Percentiles rank a stretch among this genome's conserved stretches.
Evolutionary conservation across 2,329 filamentous ascomycete species (phyloP).

Genomic region (Pseudonectria foliicola): DNA sequence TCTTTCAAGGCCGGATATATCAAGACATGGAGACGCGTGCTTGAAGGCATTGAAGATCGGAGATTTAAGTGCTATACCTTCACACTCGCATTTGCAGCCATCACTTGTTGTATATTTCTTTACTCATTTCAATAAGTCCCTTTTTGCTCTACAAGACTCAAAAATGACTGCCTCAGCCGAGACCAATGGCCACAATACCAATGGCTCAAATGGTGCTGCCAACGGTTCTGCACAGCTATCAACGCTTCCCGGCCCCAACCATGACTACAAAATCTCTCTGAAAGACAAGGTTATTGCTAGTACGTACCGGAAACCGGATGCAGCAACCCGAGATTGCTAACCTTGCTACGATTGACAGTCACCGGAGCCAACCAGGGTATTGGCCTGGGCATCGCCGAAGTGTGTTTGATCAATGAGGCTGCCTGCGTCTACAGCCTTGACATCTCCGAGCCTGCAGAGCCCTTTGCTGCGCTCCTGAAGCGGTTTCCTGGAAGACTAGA

Average conservation of each 20-base stretch:
- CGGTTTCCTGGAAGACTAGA: constrained; percentile 33
- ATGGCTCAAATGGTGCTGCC: no score
- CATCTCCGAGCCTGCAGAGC: constrained; percentile 18
- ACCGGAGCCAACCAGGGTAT: constrained; percentile 39
- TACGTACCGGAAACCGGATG: constrained; percentile 14
- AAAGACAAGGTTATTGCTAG: constrained; percentile 33
- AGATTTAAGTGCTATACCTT: no score
- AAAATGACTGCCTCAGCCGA: no score
- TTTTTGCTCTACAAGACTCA: no score
- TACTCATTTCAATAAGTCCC: no score
- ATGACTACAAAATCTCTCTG: constrained; percentile 29
- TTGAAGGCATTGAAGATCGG: no score
- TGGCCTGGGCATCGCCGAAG: constrained; percentile 38
- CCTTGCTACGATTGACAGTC: constrained; percentile 18
- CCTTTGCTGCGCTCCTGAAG: constrained; percentile 27
- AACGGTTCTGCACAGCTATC: constrained; percentile 9
- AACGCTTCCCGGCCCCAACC: constrained; percentile 26
- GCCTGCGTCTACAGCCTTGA: constrained; percentile 22
- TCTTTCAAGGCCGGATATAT: no score
- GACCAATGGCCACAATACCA: no score
- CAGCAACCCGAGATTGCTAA: background rate
- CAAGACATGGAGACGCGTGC: no score
- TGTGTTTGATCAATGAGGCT: constrained; percentile 38
- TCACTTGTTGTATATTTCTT: no score
- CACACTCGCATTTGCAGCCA: no score